Base-by-base conservation (phyloP, 108 stramenopile genomes). In the Fistulifera solaris region DNA sequence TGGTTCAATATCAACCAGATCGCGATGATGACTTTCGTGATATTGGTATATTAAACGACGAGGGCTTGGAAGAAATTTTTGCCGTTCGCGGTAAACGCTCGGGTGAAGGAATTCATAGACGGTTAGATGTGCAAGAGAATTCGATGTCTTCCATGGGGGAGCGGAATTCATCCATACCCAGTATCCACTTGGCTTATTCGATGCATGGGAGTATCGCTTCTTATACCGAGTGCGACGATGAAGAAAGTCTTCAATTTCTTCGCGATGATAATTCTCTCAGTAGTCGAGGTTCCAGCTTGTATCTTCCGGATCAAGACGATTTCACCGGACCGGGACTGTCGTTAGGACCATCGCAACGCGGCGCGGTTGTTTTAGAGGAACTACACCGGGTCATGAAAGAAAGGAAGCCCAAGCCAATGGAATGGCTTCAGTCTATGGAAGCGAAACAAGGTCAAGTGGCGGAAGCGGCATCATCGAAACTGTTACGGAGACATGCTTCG, bases 131-230 rank as follows among this genome's bases (percentile, higher is more conserved):
- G 31, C 31, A 35, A 35, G 31, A 35, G 8, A 3, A 3, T 35
- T 35, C 31, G 31, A n/a, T n/a, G n/a, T n/a, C n/a, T n/a, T 35
- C 31, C 3, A 35, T 66, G 49, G 65, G 52, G 7, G 65, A 66
- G 17, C 38, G 51, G 13, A 24, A 51, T 13, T 59, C 16, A 14
- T 52, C 50, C 4, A 59, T 59, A 22, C 65, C 65, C 21, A 56
- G 54, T 25, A 43, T 66, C 22, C 65, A 45, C 23, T 26, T 66
- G 50, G 65, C 65, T 14, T 50, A 59, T 52, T 48, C 41, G 6
- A 23, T 66, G 27, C 38, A 52, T 24, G 48, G 63, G 5, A 28
- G 31, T 23, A 58, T 31, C 1, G 58, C 63, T 38, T 56, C 55
- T 27, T 58, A 58, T 43, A 52, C 52, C 11, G 62, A 63, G 7